A percentile compares a stretch with the other conserved stretches of the same genome.
phyloP scores from a whole-genome alignment of 306 rosid genomes.

The Acacia melanoxylon region DNA sequence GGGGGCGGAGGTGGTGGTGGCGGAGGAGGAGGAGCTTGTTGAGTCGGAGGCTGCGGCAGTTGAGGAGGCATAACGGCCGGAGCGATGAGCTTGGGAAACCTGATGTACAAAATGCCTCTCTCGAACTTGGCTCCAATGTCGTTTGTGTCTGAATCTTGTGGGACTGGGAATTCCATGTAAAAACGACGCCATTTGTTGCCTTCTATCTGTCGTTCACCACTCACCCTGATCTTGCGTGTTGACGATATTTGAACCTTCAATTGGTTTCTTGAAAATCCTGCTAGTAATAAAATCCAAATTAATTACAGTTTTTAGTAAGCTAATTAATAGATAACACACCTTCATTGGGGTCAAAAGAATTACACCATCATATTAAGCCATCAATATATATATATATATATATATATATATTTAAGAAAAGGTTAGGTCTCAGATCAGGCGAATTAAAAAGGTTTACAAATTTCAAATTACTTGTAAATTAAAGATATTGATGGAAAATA shows the following conservation, averaged over 20 bases:
- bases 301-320: background rate
- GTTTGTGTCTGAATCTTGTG: conserved; percentile 26
- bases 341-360: no score
- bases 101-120: conserved; percentile 38
- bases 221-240: conserved; percentile 18
- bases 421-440: background rate
- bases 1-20: background rate
- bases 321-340: background rate
- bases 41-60: background rate
- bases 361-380: background rate
- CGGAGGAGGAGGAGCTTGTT: background rate
- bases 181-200: conserved; percentile 48
- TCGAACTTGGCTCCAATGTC: conserved; percentile 44
- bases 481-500: background rate
- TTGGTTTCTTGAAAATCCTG: conserved; percentile 47
- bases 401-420: no score
- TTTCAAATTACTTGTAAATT: background rate
- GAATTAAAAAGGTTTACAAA: background rate
- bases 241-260: conserved; percentile 45
- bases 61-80: background rate
- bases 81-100: conserved; percentile 31
- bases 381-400: no score
- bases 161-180: conserved; percentile 32
- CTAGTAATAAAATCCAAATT: background rate
- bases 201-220: conserved; percentile 36